Base-by-base conservation (phyloP, 495 filamentous ascomycete species). In the Amniculicola lignicola region DNA sequence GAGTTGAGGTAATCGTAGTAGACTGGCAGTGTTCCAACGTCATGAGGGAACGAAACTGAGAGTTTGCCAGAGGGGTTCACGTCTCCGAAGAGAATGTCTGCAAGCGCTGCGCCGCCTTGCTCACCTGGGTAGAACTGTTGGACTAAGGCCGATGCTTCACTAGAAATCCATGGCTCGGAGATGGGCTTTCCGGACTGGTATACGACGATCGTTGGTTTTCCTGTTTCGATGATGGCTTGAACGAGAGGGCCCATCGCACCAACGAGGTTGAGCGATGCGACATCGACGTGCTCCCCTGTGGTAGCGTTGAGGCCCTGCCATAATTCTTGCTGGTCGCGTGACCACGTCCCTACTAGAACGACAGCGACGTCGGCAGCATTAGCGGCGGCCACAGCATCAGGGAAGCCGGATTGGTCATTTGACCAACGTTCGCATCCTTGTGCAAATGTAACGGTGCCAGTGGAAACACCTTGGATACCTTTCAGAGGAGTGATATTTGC, bases 351-450 rank as follows among this genome's bases (percentile, higher is more conserved):
- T 0, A 87, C 84, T 2, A 88, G 74, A 0, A 89, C 83, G 6
- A 88, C 75, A 1, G 86, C 84, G 7, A 87, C 79, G 56, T 88
- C 84, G 3, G 84, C 83, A 24, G 74, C 78, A 57, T 82, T 73
- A 1, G 84, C 84, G 2, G 81, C 79, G 2, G 76, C 70, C 25
- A 87, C 63, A 18, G 85, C 84, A 61, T 81, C 83, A 0, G 73
- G 64, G 61, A 87, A 84, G 2, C 79, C 79, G 12, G 77, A 79
- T 53, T 86, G 66, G 58, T 86, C 81, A 47, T 73, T 83, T 38
- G 82, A 85, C 83, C 84, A 88, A n/a, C 82, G 77, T 65, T 87
- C 82, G 53, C 84, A 86, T 23, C 85, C 86, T 67, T 85, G 70
- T 0, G 83, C 82, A 54, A 85, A 87, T 38, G 80, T 80, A 29